Conservation (phyloP, 1,284 basidiomycete genomes). For the Cryptococcus depauperatus region DNA sequence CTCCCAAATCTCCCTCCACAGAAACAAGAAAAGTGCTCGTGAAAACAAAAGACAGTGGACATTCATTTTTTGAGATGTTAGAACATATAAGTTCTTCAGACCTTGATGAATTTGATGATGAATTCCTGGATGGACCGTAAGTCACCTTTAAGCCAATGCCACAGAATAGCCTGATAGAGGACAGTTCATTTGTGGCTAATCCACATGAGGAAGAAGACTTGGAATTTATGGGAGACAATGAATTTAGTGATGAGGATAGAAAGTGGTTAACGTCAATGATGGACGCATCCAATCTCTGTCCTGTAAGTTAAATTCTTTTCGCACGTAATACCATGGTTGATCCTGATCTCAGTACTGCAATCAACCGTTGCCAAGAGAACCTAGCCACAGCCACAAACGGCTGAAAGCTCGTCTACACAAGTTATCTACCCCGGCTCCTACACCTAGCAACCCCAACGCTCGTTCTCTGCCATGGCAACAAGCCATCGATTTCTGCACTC, state of each 20-base stretch:
- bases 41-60: background rate
- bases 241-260: background rate
- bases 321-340: background rate
- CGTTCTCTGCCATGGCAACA: slow-evolving; percentile 14
- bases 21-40: too few species aligned
- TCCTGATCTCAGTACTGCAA: slow-evolving; percentile 20
- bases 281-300: slow-evolving; percentile 7
- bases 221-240: slow-evolving; percentile 1
- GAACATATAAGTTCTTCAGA: slow-evolving; percentile 1
- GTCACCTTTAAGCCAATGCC: background rate
- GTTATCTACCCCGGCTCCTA: slow-evolving; percentile 11
- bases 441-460: slow-evolving; percentile 9
- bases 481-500: slow-evolving; percentile 27
- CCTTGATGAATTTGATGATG: slow-evolving; percentile 7
- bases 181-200: slow-evolving; percentile 1
- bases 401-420: slow-evolving; percentile 4
- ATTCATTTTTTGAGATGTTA: slow-evolving; percentile 8
- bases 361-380: slow-evolving; percentile 17
- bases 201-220: slow-evolving; percentile 5
- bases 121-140: slow-evolving; percentile 4
- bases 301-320: slow-evolving; percentile 6
- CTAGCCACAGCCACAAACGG: slow-evolving; percentile 11
- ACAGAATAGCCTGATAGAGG: background rate
- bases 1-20: too few species aligned
- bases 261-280: background rate